phyloP scores from a whole-genome alignment of 164 flowering plant species.

The Vitis rupestris region DNA sequence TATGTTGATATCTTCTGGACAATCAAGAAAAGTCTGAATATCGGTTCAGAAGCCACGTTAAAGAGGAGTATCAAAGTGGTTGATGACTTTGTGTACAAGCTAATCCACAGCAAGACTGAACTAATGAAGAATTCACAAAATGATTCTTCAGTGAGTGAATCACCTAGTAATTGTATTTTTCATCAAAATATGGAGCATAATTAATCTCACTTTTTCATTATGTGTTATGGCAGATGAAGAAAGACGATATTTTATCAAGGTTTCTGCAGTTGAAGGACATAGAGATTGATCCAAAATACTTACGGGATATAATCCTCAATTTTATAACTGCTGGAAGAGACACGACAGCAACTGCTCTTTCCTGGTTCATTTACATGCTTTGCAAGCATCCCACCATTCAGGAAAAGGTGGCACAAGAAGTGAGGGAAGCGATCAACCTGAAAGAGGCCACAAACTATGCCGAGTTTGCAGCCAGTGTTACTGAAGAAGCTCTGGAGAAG shows the following conservation, averaged over 20 bases:
- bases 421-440: no score
- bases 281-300: constrained; percentile 28
- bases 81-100: constrained; percentile 53
- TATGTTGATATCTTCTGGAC: constrained; percentile 63
- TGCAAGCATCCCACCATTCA: no score
- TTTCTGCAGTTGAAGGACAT: constrained; percentile 39
- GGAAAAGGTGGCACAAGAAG: no score
- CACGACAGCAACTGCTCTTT: no score
- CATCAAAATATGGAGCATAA: neutral
- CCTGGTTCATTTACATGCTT: no score
- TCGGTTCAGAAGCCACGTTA: constrained; percentile 55
- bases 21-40: constrained; percentile 51
- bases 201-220: neutral
- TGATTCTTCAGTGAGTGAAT: constrained; percentile 35
- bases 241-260: constrained; percentile 67
- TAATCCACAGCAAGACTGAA: constrained; percentile 47
- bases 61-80: constrained; percentile 42
- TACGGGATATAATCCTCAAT: no score
- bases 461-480: no score
- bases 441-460: no score
- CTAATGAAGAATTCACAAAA: constrained; percentile 25
- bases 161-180: neutral
- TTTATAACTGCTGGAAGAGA: no score
- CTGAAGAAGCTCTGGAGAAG: no score
- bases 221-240: constrained; percentile 34